Evolutionary conservation across 1,284 basidiomycete genomes (phyloP).

Genomic region (Ceratobasidium papillatum): DNA sequence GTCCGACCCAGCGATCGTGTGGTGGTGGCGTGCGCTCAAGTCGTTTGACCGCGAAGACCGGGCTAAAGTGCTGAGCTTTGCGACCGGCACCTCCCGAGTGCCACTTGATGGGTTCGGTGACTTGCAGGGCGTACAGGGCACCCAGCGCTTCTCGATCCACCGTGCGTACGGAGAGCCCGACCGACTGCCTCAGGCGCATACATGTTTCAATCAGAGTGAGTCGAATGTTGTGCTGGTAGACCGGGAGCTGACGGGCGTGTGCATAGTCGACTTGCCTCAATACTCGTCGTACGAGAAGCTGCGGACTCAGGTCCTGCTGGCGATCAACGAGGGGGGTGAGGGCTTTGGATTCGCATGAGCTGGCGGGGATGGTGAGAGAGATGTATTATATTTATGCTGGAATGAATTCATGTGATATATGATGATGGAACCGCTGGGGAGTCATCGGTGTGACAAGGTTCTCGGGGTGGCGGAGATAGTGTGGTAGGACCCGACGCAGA

Average conservation of each 20-base stretch:
- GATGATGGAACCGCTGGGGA: too few relatives aligned
- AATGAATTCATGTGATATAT: constrained; percentile 8
- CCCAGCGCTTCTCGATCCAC: constrained; percentile 96
- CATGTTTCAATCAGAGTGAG: constrained; percentile 64
- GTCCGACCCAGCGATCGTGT: constrained; percentile 93
- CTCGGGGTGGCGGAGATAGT: constrained; percentile 14
- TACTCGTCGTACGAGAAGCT: constrained; percentile 95
- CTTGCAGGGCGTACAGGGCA: constrained; percentile 89
- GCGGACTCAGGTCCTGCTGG: constrained; percentile 83
- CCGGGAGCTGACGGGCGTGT: constrained; percentile 11
- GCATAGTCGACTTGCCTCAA: constrained; percentile 84
- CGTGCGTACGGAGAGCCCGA: constrained; percentile 87
- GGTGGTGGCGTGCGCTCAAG: constrained; percentile 99
- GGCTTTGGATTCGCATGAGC: constrained; percentile 83
- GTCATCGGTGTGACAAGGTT: neutral
- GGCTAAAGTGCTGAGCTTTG: constrained; percentile 96
- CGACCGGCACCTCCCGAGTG: constrained; percentile 93
- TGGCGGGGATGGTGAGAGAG: too few relatives aligned
- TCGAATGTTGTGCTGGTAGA: neutral
- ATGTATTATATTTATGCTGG: neutral
- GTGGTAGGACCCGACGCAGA: constrained; percentile 7
- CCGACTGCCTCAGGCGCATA: constrained; percentile 89
- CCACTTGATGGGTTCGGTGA: constrained; percentile 94
- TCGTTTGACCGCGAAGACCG: constrained; percentile 97
- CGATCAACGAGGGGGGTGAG: constrained; percentile 93